Percentiles rank a stretch among this genome's conserved stretches.
phyloP scores from a whole-genome alignment of 805 yeast species.

The Candida schatavii region DNA sequence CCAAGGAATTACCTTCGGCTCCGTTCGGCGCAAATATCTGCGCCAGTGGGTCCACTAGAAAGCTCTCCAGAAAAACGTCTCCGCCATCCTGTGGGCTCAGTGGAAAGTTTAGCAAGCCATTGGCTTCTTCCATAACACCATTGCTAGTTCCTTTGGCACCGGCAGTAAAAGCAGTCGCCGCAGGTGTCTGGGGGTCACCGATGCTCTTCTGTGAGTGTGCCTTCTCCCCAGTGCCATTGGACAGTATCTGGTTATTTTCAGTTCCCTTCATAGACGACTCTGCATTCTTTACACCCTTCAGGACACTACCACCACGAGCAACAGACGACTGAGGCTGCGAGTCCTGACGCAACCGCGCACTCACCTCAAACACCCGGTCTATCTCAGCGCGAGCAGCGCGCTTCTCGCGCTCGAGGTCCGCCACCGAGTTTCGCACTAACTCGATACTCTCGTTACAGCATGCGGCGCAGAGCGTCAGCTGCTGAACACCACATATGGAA shows the following conservation, averaged over 20 bases:
- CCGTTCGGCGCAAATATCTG: neutral
- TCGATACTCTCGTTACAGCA: constrained; percentile 21
- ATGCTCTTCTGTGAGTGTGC: no score
- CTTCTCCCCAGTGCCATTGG: no score
- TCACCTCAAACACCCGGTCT: constrained; percentile 22
- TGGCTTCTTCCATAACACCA: neutral
- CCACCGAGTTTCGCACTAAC: constrained; percentile 21
- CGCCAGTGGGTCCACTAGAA: no score
- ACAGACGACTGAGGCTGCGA: neutral
- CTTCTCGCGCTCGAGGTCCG: constrained; percentile 24
- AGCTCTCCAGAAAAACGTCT: neutral
- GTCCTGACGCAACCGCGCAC: constrained; percentile 10
- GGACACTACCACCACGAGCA: no score
- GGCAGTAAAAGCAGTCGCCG: no score
- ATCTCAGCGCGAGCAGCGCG: constrained; percentile 19
- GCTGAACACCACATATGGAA: constrained; percentile 6
- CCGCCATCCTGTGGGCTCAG: neutral
- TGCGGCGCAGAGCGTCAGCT: constrained; percentile 20
- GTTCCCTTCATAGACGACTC: no score
- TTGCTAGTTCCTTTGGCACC: neutral
- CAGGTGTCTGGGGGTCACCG: no score
- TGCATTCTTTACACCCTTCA: no score
- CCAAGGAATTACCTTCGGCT: neutral
- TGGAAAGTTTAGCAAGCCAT: no score
- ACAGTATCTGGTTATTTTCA: no score